Base-by-base conservation (phyloP, 768 basidiomycete genomes). In the Hebeloma cylindrosporum region DNA sequence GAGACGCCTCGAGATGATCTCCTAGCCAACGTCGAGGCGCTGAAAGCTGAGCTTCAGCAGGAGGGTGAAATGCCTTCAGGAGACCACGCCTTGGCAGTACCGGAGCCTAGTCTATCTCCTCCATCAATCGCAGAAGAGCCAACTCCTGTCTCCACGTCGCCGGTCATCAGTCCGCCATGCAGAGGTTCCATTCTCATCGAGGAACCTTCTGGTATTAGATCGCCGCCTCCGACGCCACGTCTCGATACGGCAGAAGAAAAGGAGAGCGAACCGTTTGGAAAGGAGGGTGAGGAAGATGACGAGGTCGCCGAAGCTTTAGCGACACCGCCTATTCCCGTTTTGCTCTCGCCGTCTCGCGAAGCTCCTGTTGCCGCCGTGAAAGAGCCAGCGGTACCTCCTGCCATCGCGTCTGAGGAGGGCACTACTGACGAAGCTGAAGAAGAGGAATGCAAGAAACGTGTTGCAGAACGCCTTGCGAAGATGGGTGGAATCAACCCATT, bases 401-500 rank as follows among this genome's bases (percentile, higher is more conserved):
- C 29, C 29, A 4, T 11, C 29, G 11, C 29, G 29, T 11, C 29
- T 4, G 11, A n/a, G n/a, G 30, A 38, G 7, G n/a, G n/a, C n/a
- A n/a, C n/a, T n/a, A n/a, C n/a, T n/a, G 47, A 45, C 7, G 51
- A 47, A 31, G 56, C 21, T 10, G 54, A 59, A 40, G 57, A 81
- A 49, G 76, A 67, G 48, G 66, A 72, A 2, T 74, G 79, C 26
- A 72, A 74, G 30, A 74, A 72, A 48, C 78, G 78, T 39, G 75
- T 87, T 16, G 77, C 83, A 17, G 83, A 80, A 75, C 77, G 51
- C 65, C 74, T 67, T 70, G 79, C 81, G 5, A 77, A 79, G 62
- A 80, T 80, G 68, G 86, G 84, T 11, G 86, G 78, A n/a, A 66
- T 84, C 53, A 84, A 83, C 53, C 79, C 83, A 2, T 73, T 83